Base-by-base conservation (phyloP, 2,329 filamentous ascomycete genomes). In the Neonectria magnoliae region DNA sequence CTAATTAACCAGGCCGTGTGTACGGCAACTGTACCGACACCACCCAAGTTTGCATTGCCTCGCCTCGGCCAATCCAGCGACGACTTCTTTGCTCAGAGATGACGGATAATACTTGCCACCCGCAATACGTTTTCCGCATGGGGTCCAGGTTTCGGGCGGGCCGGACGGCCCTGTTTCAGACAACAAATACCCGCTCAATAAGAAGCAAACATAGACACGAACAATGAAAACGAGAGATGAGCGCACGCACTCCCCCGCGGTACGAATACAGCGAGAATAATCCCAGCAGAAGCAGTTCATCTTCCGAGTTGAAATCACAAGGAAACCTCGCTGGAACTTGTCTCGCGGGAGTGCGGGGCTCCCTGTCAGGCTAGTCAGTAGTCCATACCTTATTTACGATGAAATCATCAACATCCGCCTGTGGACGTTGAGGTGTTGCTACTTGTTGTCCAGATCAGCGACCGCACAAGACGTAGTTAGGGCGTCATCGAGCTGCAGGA, bases 171-270 rank as follows among this genome's bases (percentile, higher is more conserved):
- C n/a, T 2, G 31, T 33, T 29, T 29, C 31, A 22, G 22, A 20
- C 16, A 51, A 31, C 36, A n/a, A 25, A 14, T 8, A 55, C 38
- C 33, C 38, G 22, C 31, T 25, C 20, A n/a, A 13, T 14, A 27
- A 52, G 33, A 61, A 61, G 62, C 54, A 62, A 64, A 56, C 44
- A 64, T 45, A 33, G 45, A 33, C 27, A 31, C 10, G 50, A 51
- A 31, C 44, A 20, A 41, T 22, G 42, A 51, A 51, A 45, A 38
- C n/a, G 29, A 41, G 27, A 25, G 14, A 44, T 42, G 18, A 2
- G 29, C 27, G 33, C 10, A 20, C 7, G 18, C n/a, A 25, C 44
- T 52, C 36, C 11, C 11, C 20, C 25, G 25, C 3, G 51, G 33
- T 20, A 27, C 25, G n/a, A 33, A 9, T 33, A 18, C 10, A 33